phyloP scores from a whole-genome alignment of 1,284 basidiomycete species.

The Boletus nobilissimus region DNA sequence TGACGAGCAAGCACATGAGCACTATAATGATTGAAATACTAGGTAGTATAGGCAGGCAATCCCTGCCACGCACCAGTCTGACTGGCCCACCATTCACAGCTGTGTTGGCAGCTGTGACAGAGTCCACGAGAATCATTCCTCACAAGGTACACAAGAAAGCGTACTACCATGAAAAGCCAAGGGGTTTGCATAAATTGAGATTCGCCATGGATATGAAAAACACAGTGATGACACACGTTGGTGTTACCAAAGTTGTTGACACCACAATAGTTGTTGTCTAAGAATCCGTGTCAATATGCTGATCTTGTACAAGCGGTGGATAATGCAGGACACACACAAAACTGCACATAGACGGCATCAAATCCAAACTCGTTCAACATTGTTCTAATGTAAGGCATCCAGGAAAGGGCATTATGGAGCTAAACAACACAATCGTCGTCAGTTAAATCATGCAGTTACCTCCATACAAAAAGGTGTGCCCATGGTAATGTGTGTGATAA shows the following conservation, averaged over 20 bases:
- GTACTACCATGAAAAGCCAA: no score
- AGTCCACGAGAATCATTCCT: no score
- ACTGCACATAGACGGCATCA: conserved; percentile 73
- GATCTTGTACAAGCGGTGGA: neutral
- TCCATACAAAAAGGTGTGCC: conserved; percentile 37
- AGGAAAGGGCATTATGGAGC: conserved; percentile 77
- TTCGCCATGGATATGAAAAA: neutral
- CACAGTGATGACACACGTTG: conserved; percentile 48
- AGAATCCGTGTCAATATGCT: conserved; percentile 16
- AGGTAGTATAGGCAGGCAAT: no score
- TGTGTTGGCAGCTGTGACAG: no score
- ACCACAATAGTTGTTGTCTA: conserved; percentile 69
- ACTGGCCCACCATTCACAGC: no score
- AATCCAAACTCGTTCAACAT: conserved; percentile 65
- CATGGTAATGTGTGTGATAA: conserved; percentile 60
- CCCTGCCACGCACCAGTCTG: no score
- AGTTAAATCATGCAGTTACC: conserved; percentile 2
- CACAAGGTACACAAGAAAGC: no score
- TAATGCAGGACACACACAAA: conserved; percentile 50
- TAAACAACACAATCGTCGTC: neutral
- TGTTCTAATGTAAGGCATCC: conserved; percentile 64
- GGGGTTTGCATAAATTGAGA: no score
- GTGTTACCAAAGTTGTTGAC: conserved; percentile 54
- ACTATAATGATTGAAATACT: no score
- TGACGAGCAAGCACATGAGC: no score